Conservation (phyloP, 768 basidiomycete genomes). For the Boletus rubroflammeus region DNA sequence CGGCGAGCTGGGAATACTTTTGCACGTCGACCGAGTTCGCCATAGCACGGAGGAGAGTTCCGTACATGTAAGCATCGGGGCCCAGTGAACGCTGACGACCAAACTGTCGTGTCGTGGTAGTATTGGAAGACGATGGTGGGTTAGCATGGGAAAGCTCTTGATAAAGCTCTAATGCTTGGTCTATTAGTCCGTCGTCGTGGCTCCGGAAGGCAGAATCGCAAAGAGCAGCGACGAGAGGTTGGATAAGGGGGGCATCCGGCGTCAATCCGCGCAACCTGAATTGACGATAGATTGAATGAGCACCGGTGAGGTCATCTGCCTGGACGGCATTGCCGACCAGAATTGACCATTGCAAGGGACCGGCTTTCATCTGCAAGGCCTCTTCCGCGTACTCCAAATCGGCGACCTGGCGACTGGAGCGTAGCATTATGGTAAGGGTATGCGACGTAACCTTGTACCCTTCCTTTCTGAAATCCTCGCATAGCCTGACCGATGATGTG, state of each 20-base stretch:
- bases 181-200: slow-evolving; percentile 42
- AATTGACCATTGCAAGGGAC: slow-evolving; percentile 49
- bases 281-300: slow-evolving; percentile 48
- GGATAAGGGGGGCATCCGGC: slow-evolving; percentile 49
- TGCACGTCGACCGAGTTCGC: slow-evolving; percentile 41
- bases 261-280: slow-evolving; percentile 41
- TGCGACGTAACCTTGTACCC: slow-evolving; percentile 32
- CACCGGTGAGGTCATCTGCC: slow-evolving; percentile 36
- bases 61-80: slow-evolving; percentile 53
- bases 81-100: slow-evolving; percentile 37
- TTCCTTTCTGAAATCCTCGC: slow-evolving; percentile 29
- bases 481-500: slow-evolving; percentile 34
- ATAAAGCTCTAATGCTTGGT: slow-evolving; percentile 54
- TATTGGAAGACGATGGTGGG: slow-evolving; percentile 22
- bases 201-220: slow-evolving; percentile 37
- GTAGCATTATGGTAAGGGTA: slow-evolving; percentile 42
- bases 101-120: slow-evolving; percentile 12
- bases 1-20: slow-evolving; percentile 46
- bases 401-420: slow-evolving; percentile 35
- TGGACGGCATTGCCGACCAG: slow-evolving; percentile 51
- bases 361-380: slow-evolving; percentile 39
- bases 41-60: slow-evolving; percentile 48
- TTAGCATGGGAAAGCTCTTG: slow-evolving; percentile 39
- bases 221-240: slow-evolving; percentile 52
- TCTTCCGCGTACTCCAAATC: slow-evolving; percentile 44